Percentiles rank a stretch among this genome's conserved stretches.
These are phyloP conservation scores for Claviceps quebecensis DNA, from an alignment of 2,329 filamentous ascomycete species.

Conservation along the genomic window DNA sequence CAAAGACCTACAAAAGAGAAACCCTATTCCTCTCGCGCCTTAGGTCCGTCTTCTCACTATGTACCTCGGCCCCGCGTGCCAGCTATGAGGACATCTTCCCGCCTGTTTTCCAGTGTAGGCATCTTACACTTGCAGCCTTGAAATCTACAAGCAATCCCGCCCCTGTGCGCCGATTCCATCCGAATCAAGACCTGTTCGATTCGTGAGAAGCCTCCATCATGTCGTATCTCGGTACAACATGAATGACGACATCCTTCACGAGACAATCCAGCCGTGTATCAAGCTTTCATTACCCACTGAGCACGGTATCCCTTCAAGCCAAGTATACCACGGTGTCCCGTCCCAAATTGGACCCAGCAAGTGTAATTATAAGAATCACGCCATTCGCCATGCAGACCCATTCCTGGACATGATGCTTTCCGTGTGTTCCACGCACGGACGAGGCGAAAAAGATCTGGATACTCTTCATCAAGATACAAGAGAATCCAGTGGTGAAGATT, in stretches of 20 bases:
- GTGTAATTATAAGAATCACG: neutral
- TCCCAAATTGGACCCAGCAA: no score
- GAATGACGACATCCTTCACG: no score
- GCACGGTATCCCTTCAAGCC: no score
- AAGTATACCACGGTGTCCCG: no score
- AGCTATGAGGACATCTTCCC: neutral
- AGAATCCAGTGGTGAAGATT: neutral
- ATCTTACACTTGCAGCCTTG: constrained; percentile 1
- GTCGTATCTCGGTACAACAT: neutral
- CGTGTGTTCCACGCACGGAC: neutral
- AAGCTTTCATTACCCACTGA: no score
- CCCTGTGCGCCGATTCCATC: neutral
- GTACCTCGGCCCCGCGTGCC: neutral
- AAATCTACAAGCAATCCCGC: constrained; percentile 5
- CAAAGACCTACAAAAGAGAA: neutral
- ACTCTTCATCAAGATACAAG: neutral
- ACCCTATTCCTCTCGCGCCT: neutral
- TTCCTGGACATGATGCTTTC: neutral
- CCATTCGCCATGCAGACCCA: neutral
- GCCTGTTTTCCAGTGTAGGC: neutral
- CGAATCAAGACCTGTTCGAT: neutral
- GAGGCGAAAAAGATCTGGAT: neutral
- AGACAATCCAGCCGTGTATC: no score
- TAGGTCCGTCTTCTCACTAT: neutral
- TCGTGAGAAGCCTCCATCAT: neutral